phyloP scores from a whole-genome alignment of 768 basidiomycete genomes.

The Boletus huronensis region DNA sequence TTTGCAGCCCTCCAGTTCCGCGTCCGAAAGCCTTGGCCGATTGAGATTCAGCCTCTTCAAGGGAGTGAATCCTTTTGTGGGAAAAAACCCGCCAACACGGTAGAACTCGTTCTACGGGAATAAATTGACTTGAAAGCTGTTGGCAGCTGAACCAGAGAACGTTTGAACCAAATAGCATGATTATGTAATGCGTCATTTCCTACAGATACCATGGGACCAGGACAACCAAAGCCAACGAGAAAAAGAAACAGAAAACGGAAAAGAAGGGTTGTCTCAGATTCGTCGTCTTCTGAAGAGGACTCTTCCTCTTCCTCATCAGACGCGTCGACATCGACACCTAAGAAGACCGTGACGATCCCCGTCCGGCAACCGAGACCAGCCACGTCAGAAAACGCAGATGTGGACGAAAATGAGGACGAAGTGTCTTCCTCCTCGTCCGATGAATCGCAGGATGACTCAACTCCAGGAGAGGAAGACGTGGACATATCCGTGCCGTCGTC shows the following conservation, averaged over 20 bases:
- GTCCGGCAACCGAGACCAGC: conserved; percentile 1
- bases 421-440: conserved; percentile 20
- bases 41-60: too few relatives aligned
- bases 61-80: too few relatives aligned
- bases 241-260: conserved; percentile 55
- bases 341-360: conserved; percentile 9
- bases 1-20: too few relatives aligned
- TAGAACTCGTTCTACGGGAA: too few relatives aligned
- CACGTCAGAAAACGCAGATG: neutral
- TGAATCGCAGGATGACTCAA: conserved; percentile 4
- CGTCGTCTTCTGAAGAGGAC: conserved; percentile 39
- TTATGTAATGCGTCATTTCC: too few relatives aligned
- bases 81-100: too few relatives aligned
- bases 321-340: conserved; percentile 12
- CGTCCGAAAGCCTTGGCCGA: too few relatives aligned
- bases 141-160: too few relatives aligned
- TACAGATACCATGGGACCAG: conserved; percentile 21
- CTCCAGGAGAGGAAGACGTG: conserved; percentile 2
- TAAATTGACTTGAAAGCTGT: too few relatives aligned
- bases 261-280: conserved; percentile 44
- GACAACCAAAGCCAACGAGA: conserved; percentile 34
- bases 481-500: neutral
- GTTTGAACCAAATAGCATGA: too few relatives aligned
- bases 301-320: conserved; percentile 22
- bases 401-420: conserved; percentile 7